These are phyloP conservation scores for Sphagnum fallax DNA, from an alignment of 228 moss, liverwort and hornwort species.

Conservation along the genomic window DNA sequence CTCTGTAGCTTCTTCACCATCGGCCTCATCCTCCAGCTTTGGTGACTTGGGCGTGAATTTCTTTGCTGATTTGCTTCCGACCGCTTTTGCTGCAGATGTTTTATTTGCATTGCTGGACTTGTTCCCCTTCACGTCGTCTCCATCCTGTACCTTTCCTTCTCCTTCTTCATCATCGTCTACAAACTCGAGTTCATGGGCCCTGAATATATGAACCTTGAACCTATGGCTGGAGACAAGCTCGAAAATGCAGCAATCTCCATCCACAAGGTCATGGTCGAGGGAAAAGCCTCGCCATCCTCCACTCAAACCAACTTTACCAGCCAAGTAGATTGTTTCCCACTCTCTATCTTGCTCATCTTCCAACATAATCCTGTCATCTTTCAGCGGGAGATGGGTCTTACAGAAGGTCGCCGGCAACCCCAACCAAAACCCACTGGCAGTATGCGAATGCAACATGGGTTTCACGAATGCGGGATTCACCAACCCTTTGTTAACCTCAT, in stretches of 20 bases:
- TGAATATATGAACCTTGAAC: conserved; percentile 56
- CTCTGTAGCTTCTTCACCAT: background rate
- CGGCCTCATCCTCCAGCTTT: background rate
- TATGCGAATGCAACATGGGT: conserved; percentile 37
- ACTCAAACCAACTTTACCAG: conserved; percentile 67
- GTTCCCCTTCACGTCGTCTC: background rate
- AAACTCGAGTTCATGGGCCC: conserved; percentile 25
- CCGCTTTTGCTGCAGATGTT: background rate
- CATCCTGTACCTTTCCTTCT: conserved; percentile 9
- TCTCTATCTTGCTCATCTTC: conserved; percentile 59
- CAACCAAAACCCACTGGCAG: conserved; percentile 53
- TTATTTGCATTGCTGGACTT: background rate
- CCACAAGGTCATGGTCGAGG: conserved; percentile 56
- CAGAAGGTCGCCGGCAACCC: conserved; percentile 54
- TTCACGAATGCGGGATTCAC: conserved; percentile 33
- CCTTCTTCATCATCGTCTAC: conserved; percentile 8
- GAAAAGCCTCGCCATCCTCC: conserved; percentile 94
- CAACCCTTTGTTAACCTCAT: conserved; percentile 20
- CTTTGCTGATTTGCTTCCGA: background rate
- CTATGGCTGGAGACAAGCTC: conserved; percentile 52
- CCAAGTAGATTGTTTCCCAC: conserved; percentile 81
- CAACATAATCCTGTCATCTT: conserved; percentile 47
- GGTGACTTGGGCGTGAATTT: background rate
- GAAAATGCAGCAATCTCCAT: conserved; percentile 77
- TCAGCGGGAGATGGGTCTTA: conserved; percentile 20